phyloP scores from a whole-genome alignment of 2,329 filamentous ascomycete genomes.

The Colletotrichum magnum region DNA sequence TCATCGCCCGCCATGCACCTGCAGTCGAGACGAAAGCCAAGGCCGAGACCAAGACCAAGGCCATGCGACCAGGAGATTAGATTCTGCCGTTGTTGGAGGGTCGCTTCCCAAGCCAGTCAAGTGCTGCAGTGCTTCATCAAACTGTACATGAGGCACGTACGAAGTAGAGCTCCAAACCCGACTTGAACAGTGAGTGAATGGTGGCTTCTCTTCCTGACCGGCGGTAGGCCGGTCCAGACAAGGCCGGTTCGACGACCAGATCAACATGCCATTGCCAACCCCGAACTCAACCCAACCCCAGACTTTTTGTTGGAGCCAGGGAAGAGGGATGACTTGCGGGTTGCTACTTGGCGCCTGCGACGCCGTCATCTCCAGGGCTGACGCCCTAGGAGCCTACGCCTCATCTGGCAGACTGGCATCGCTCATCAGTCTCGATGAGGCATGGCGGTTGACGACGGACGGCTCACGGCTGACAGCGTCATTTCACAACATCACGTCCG shows the following conservation, averaged over 20 bases:
- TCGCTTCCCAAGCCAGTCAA: conserved; percentile 30
- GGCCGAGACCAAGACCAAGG: conserved; percentile 10
- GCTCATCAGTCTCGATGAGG: neutral
- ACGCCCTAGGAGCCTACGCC: conserved; percentile 15
- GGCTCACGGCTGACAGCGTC: conserved; percentile 15
- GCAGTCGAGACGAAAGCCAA: too few relatives aligned
- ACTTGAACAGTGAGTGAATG: conserved; percentile 9
- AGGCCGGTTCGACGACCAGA: neutral
- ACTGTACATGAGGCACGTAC: conserved; percentile 20
- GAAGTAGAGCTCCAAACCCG: neutral
- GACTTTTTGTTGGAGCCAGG: conserved; percentile 4
- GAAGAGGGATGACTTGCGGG: conserved; percentile 10
- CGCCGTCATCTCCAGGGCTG: conserved; percentile 32
- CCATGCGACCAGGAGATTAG: conserved; percentile 35
- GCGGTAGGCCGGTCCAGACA: neutral
- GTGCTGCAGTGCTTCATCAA: conserved; percentile 34
- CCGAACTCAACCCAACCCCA: neutral
- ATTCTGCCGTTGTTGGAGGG: conserved; percentile 21
- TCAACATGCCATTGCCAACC: conserved; percentile 1
- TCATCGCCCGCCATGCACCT: neutral
- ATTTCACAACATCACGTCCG: conserved; percentile 4
- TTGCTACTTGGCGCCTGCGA: conserved; percentile 29
- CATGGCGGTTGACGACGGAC: neutral
- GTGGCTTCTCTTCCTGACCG: conserved; percentile 1
- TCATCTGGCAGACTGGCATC: conserved; percentile 1